Conservation (phyloP, 139 green algal species). For the Chlorella vulgaris region DNA sequence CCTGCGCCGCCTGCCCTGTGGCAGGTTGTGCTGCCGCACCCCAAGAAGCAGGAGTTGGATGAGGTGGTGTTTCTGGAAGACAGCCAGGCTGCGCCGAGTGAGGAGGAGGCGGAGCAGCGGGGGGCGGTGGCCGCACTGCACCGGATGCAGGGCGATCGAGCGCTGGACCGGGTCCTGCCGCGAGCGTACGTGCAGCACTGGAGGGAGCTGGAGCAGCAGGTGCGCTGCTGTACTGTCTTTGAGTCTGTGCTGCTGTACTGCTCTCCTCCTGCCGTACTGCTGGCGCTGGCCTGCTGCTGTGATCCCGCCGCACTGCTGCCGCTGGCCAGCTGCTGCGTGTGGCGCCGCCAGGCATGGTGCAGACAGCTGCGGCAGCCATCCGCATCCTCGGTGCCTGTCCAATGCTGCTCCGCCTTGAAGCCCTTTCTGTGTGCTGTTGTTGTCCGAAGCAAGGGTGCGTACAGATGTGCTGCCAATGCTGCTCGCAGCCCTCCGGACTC, state of each 20-base stretch:
- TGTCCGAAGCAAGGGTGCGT: too few species aligned
- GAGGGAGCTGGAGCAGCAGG: constrained; percentile 49
- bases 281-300: not conserved
- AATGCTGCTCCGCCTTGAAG: too few species aligned
- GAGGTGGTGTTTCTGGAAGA: constrained; percentile 76
- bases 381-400: too few species aligned
- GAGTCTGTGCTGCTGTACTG: not conserved
- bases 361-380: too few species aligned
- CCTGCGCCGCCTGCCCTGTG: too few species aligned
- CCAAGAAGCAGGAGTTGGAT: constrained; percentile 67
- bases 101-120: constrained; percentile 69
- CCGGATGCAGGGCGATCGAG: constrained; percentile 64
- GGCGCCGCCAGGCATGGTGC: too few species aligned
- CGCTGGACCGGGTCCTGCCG: constrained; percentile 69
- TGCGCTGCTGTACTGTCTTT: not conserved
- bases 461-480: too few species aligned
- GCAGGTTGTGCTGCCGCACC: constrained; percentile 80
- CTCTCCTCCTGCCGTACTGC: not conserved
- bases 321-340: too few species aligned
- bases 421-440: too few species aligned
- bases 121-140: constrained; percentile 75
- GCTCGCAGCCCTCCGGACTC: too few species aligned
- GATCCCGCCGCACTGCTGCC: too few species aligned
- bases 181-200: constrained; percentile 57
- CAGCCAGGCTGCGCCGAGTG: constrained; percentile 23